These are phyloP conservation scores for Sphagnum tenellum DNA, from an alignment of 225 moss, liverwort and hornwort species.

Conservation along the genomic window DNA sequence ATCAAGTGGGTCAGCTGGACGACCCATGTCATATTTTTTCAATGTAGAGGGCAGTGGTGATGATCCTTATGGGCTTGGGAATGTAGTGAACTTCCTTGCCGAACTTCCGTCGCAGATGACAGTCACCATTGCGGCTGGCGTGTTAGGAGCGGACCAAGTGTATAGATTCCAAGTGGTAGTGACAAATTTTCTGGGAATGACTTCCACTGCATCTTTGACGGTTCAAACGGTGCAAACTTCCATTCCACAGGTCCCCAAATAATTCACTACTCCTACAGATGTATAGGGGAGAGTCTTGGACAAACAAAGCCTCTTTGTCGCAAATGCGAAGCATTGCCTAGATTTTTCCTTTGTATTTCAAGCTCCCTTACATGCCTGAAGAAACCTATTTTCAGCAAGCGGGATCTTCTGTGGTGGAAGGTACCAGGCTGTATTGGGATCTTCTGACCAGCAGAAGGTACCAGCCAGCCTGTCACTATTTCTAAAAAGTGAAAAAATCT, in stretches of 20 bases:
- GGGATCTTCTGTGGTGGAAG: too few relatives aligned
- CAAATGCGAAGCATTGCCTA: too few relatives aligned
- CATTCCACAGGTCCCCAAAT: slow-evolving; percentile 14
- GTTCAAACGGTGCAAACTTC: slow-evolving; percentile 7
- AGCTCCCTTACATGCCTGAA: too few relatives aligned
- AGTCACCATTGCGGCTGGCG: slow-evolving; percentile 17
- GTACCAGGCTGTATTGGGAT: too few relatives aligned
- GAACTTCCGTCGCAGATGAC: slow-evolving; percentile 31
- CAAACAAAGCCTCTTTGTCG: too few relatives aligned
- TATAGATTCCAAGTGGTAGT: slow-evolving; percentile 47
- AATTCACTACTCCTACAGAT: too few relatives aligned
- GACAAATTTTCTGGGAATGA: slow-evolving; percentile 30
- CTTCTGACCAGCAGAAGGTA: too few relatives aligned
- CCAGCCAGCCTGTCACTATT: too few relatives aligned
- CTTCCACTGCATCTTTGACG: slow-evolving; percentile 8
- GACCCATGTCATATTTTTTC: slow-evolving; percentile 24
- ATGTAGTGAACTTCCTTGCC: slow-evolving; percentile 21
- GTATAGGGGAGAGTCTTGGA: too few relatives aligned
- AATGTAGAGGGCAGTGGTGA: slow-evolving; percentile 34
- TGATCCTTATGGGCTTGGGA: slow-evolving; percentile 17
- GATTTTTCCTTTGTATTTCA: too few relatives aligned
- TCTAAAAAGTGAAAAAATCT: too few relatives aligned
- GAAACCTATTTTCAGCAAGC: too few relatives aligned
- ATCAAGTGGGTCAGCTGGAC: slow-evolving; percentile 27
- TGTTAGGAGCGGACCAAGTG: slow-evolving; percentile 25